Evolutionary conservation across 1,284 basidiomycete genomes (phyloP).

Genomic region (Flammula alnicola): DNA sequence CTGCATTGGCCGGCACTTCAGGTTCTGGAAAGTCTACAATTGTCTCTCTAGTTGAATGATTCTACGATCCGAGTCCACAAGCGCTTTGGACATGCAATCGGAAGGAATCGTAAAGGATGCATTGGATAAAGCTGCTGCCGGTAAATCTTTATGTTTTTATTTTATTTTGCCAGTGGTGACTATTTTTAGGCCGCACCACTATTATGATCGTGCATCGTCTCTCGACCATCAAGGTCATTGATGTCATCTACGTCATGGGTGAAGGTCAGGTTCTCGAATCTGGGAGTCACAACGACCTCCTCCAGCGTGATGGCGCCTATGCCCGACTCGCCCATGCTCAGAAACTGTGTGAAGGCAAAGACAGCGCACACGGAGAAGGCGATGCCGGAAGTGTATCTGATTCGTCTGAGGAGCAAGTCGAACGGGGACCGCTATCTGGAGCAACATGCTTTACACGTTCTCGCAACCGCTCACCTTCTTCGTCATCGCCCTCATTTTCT

Average conservation of each 20-base stretch:
- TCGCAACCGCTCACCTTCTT: slow-evolving; percentile 84
- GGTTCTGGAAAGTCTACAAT: slow-evolving; percentile 90
- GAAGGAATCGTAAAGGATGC: slow-evolving; percentile 96
- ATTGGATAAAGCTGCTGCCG: slow-evolving; percentile 86
- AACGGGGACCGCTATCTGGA: slow-evolving; percentile 73
- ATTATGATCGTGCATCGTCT: slow-evolving; percentile 81
- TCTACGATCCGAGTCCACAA: slow-evolving; percentile 96
- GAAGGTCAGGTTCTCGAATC: slow-evolving; percentile 83
- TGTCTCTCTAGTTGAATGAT: slow-evolving; percentile 81
- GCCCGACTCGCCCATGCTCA: slow-evolving; percentile 81
- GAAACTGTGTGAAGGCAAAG: slow-evolving; percentile 75
- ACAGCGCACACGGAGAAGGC: slow-evolving; percentile 30
- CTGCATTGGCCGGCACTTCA: slow-evolving; percentile 89
- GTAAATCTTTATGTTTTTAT: slow-evolving; percentile 39
- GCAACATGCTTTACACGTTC: slow-evolving; percentile 78
- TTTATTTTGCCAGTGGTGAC: slow-evolving; percentile 26
- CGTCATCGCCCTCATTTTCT: slow-evolving; percentile 88
- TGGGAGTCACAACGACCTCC: slow-evolving; percentile 83
- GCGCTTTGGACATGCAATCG: slow-evolving; percentile 87
- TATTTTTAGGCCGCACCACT: slow-evolving; percentile 67
- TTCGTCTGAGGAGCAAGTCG: slow-evolving; percentile 55
- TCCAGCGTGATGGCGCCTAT: slow-evolving; percentile 74
- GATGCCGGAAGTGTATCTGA: too few relatives aligned
- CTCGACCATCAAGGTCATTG: slow-evolving; percentile 80
- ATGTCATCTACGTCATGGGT: slow-evolving; percentile 90